Conservation (phyloP, 805 yeast species). For the Kluyveromyces dobzhanskii region DNA sequence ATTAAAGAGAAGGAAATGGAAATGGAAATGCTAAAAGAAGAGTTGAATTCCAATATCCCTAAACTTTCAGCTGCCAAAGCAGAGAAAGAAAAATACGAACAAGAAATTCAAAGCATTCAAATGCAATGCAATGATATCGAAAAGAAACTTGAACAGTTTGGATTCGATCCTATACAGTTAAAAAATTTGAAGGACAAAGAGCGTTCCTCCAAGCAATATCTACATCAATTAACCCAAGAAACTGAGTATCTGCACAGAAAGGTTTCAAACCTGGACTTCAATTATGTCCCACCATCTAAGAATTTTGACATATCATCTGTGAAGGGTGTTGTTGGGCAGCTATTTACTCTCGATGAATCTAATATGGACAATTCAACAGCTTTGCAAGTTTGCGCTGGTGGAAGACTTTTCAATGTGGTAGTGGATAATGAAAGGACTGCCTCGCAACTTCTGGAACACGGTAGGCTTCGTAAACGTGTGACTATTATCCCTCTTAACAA, state of each 20-base stretch:
- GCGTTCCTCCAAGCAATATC: constrained; percentile 34
- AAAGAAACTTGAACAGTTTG: constrained; percentile 39
- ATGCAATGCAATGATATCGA: constrained; percentile 31
- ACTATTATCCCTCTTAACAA: constrained; percentile 90
- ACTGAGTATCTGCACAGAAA: constrained; percentile 50
- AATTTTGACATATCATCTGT: constrained; percentile 56
- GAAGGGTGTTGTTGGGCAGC: constrained; percentile 83
- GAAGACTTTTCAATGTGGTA: constrained; percentile 77
- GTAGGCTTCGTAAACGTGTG: constrained; percentile 70
- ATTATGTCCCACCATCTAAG: constrained; percentile 55
- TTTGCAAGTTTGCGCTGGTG: constrained; percentile 90
- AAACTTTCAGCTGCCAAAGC: constrained; percentile 46
- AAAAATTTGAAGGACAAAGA: constrained; percentile 41
- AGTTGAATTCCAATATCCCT: constrained; percentile 36
- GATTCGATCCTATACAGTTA: constrained; percentile 45
- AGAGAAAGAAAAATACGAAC: constrained; percentile 37
- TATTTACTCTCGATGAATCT: constrained; percentile 54
- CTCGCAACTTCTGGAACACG: constrained; percentile 69
- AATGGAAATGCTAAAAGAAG: constrained; percentile 47
- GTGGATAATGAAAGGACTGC: constrained; percentile 85
- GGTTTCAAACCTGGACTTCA: constrained; percentile 68
- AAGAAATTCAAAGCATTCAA: constrained; percentile 31
- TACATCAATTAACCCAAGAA: constrained; percentile 37
- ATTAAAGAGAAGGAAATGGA: constrained; percentile 55
- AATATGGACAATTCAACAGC: constrained; percentile 66